A percentile compares a stretch with the other conserved stretches of the same genome.
Evolutionary conservation across 2,329 filamentous ascomycete genomes (phyloP).

Genomic region (Endothia cerciana): DNA sequence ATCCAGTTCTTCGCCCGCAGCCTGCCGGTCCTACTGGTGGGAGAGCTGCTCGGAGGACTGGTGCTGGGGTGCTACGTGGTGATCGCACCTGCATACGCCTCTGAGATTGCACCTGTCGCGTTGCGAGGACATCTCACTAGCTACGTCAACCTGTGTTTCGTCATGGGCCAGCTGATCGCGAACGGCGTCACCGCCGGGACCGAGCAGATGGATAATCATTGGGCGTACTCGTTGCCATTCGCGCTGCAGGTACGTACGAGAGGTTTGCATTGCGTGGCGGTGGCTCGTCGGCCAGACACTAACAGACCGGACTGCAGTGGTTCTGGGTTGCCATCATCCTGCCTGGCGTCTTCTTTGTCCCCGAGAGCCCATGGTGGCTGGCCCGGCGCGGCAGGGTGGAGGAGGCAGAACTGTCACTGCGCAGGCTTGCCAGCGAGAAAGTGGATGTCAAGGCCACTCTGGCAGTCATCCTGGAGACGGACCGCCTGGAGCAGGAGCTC

Average conservation of each 20-base stretch:
- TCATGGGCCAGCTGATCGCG: conserved; percentile 62
- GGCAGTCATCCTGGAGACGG: conserved; percentile 61
- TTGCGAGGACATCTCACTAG: conserved; percentile 62
- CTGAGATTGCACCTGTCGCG: conserved; percentile 62
- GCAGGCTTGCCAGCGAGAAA: conserved; percentile 49
- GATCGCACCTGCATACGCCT: conserved; percentile 62
- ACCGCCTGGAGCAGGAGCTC: conserved; percentile 57
- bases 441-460: conserved; percentile 54
- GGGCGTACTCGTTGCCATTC: conserved; percentile 55
- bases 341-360: conserved; percentile 50
- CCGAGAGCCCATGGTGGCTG: conserved; percentile 56
- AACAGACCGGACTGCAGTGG: conserved; percentile 41
- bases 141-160: conserved; percentile 66
- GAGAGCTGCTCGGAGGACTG: conserved; percentile 64
- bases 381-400: conserved; percentile 46
- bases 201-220: conserved; percentile 45
- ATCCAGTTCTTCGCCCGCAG: conserved; percentile 66
- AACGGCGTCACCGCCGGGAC: conserved; percentile 51
- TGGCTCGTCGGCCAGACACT: too few relatives aligned
- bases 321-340: conserved; percentile 52
- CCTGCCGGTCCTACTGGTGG: conserved; percentile 59
- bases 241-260: conserved; percentile 41
- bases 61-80: conserved; percentile 65
- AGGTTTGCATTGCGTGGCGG: background rate
- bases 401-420: conserved; percentile 46